Conservation (phyloP, 2,329 filamentous ascomycete species). For the Teratosphaeria gauchensis region DNA sequence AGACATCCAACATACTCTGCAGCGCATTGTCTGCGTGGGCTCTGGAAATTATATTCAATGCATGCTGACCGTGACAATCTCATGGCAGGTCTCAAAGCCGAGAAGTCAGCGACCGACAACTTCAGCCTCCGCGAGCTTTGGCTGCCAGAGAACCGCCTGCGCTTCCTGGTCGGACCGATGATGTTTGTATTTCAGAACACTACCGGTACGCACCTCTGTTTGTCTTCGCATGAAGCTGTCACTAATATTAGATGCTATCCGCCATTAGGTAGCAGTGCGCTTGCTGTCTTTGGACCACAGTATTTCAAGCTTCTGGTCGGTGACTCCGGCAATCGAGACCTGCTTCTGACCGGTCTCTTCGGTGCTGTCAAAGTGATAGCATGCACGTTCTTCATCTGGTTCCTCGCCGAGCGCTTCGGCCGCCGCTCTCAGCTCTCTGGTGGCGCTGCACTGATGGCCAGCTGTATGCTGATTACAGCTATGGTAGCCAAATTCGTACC, state of each 20-base stretch:
- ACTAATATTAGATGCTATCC: not conserved
- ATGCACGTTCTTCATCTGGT: not conserved
- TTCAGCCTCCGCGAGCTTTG: slow-evolving; percentile 33
- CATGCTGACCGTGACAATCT: not conserved
- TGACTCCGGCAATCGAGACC: not conserved
- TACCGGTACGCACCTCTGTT: not conserved
- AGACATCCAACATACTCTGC: too few relatives aligned
- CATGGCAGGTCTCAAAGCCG: slow-evolving; percentile 34
- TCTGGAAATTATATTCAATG: not conserved
- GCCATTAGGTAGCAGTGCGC: not conserved
- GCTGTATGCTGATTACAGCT: not conserved
- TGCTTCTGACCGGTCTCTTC: not conserved
- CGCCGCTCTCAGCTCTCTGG: not conserved
- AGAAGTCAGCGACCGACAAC: slow-evolving; percentile 31
- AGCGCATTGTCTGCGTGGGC: not conserved
- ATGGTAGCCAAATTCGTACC: not conserved
- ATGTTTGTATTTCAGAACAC: not conserved
- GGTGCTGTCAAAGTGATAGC: not conserved
- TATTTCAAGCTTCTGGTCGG: not conserved
- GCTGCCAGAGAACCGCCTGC: slow-evolving; percentile 31
- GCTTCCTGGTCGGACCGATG: not conserved
- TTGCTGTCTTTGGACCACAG: not conserved
- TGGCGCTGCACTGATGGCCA: not conserved
- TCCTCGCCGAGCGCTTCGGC: not conserved
- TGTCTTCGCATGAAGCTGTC: not conserved